Evolutionary conservation across 1,284 basidiomycete species (phyloP).

Genomic region (Trametes pubescens): DNA sequence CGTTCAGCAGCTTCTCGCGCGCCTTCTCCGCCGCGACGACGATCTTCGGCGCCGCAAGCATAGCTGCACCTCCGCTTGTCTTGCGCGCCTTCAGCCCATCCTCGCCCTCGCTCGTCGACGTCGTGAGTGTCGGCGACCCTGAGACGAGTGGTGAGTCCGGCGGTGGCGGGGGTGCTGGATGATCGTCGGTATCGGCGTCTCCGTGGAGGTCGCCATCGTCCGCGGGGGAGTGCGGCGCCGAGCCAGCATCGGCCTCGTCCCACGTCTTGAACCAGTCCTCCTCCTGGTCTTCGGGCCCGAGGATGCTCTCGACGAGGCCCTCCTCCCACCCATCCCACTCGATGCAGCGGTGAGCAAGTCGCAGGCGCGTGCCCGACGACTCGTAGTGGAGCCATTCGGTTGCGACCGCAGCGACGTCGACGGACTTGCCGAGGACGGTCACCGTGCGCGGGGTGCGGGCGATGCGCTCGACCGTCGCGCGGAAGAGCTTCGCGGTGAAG

Average conservation of each 20-base stretch:
- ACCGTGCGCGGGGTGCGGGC: slow-evolving; percentile 37
- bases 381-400: slow-evolving; percentile 78
- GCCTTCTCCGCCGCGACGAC: slow-evolving; percentile 62
- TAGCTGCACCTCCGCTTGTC: slow-evolving; percentile 14
- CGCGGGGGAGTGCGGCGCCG: not conserved
- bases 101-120: slow-evolving; percentile 32
- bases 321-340: slow-evolving; percentile 92
- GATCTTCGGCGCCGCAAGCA: slow-evolving; percentile 27
- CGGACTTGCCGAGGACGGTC: slow-evolving; percentile 30
- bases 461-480: slow-evolving; percentile 62
- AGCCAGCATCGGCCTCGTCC: slow-evolving; percentile 38
- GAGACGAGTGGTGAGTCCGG: slow-evolving; percentile 31
- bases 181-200: not conserved
- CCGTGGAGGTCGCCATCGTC: slow-evolving; percentile 14
- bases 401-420: slow-evolving; percentile 53
- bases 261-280: slow-evolving; percentile 70
- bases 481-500: slow-evolving; percentile 74
- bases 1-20: slow-evolving; percentile 70
- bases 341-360: slow-evolving; percentile 76
- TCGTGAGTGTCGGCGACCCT: slow-evolving; percentile 36
- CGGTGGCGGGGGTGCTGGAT: not conserved
- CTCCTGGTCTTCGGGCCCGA: slow-evolving; percentile 73
- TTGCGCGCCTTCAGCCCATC: slow-evolving; percentile 15
- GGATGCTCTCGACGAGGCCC: slow-evolving; percentile 74
- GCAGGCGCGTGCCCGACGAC: slow-evolving; percentile 64